phyloP scores from a whole-genome alignment of 306 rosid species.

The Inga oerstediana region DNA sequence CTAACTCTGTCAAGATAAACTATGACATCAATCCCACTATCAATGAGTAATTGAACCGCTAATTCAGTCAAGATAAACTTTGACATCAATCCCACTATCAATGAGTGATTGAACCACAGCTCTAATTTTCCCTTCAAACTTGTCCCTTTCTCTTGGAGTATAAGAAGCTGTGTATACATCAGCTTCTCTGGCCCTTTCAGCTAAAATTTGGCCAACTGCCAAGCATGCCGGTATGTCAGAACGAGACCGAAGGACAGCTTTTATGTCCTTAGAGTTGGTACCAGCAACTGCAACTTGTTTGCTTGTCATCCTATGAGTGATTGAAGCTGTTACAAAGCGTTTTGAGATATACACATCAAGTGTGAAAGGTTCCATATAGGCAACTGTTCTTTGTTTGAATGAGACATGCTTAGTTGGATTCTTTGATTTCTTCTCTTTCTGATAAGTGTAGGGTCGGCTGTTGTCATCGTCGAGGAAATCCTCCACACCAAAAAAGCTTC shows the following conservation, averaged over 20 bases:
- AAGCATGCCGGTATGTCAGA: slow-evolving; percentile 93
- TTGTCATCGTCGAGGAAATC: slow-evolving; percentile 86
- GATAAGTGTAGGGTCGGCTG: slow-evolving; percentile 87
- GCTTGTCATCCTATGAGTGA: slow-evolving; percentile 88
- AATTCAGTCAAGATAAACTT: slow-evolving; percentile 78
- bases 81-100: slow-evolving; percentile 89
- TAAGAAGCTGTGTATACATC: slow-evolving; percentile 84
- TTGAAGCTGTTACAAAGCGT: slow-evolving; percentile 87
- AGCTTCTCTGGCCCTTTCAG: slow-evolving; percentile 93
- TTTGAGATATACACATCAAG: slow-evolving; percentile 94
- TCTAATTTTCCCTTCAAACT: slow-evolving; percentile 94
- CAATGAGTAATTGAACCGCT: slow-evolving; percentile 48
- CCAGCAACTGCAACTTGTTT: slow-evolving; percentile 98
- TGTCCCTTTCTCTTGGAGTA: slow-evolving; percentile 92
- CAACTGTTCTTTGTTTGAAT: slow-evolving; percentile 84
- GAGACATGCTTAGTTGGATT: slow-evolving; percentile 85
- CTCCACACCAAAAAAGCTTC: slow-evolving; percentile 96
- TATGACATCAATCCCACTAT: slow-evolving; percentile 88
- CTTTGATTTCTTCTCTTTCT: slow-evolving; percentile 84
- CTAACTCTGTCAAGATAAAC: slow-evolving; percentile 71
- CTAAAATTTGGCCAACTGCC: slow-evolving; percentile 74
- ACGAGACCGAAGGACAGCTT: slow-evolving; percentile 81
- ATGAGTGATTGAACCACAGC: slow-evolving; percentile 96
- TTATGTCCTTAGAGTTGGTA: slow-evolving; percentile 94
- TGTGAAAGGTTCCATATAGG: slow-evolving; percentile 94